Percentiles rank a stretch among this genome's conserved stretches.
These are phyloP conservation scores for Tulasnella sp. DNA, from an alignment of 768 basidiomycete genomes.

Conservation along the genomic window DNA sequence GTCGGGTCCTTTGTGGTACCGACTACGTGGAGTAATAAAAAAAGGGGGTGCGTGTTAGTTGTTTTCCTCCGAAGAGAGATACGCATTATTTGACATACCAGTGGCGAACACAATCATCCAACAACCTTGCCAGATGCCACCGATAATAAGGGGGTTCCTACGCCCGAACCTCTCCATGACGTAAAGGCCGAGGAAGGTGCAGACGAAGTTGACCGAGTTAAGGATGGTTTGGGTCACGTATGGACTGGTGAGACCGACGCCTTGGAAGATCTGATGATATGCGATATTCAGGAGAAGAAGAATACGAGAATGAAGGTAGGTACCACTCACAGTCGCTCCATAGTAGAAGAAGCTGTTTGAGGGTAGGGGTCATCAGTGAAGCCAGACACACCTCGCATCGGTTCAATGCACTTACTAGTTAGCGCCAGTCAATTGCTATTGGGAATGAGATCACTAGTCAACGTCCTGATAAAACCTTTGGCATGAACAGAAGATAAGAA, in stretches of 20 bases:
- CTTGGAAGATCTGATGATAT: conserved; percentile 36
- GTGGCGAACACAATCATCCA: conserved; percentile 68
- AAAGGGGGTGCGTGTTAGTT: too few relatives aligned
- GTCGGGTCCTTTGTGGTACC: conserved; percentile 51
- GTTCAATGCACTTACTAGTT: conserved; percentile 33
- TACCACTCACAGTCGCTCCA: conserved; percentile 35
- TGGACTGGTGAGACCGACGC: conserved; percentile 55
- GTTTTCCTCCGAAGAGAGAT: too few relatives aligned
- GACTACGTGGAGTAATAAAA: too few relatives aligned
- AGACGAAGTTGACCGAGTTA: conserved; percentile 59
- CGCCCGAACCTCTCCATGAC: conserved; percentile 65
- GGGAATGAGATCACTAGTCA: too few relatives aligned
- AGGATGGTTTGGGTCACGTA: conserved; percentile 67
- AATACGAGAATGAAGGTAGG: too few relatives aligned
- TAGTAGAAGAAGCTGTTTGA: conserved; percentile 36
- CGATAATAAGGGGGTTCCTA: conserved; percentile 50
- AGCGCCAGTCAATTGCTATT: conserved; percentile 58
- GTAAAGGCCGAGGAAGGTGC: conserved; percentile 63
- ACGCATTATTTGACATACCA: too few relatives aligned
- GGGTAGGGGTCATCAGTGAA: conserved; percentile 2
- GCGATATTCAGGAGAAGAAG: too few relatives aligned
- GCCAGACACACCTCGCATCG: conserved; percentile 11
- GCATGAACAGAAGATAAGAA: too few relatives aligned
- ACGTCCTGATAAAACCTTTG: too few relatives aligned
- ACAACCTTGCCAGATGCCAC: conserved; percentile 55